These are phyloP conservation scores for Digitaria exilis DNA, from an alignment of 202 grass and related monocot genomes.

Conservation along the genomic window DNA sequence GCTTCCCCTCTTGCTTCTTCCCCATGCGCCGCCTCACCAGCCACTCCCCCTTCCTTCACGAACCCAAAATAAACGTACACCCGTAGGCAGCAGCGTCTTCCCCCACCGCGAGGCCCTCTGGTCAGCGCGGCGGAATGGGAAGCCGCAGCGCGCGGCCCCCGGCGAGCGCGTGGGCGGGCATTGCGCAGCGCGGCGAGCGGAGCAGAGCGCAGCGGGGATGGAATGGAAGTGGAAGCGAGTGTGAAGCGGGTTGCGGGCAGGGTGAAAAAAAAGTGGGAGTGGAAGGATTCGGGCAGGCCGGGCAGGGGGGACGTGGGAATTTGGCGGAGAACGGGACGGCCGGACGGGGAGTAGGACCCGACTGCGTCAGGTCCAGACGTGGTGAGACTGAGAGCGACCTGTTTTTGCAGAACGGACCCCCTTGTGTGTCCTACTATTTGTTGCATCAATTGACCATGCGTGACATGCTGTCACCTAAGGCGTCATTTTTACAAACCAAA, in stretches of 20 bases:
- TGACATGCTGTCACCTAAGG: no score
- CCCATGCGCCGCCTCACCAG: constrained; percentile 40
- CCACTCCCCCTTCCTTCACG: background rate
- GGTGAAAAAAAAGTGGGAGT: constrained; percentile 52
- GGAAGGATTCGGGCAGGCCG: constrained; percentile 50
- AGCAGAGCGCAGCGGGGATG: constrained; percentile 22
- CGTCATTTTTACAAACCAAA: no score
- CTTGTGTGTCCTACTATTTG: no score
- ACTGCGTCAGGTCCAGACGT: background rate
- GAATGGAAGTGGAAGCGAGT: background rate
- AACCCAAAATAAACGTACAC: background rate
- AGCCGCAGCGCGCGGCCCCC: constrained; percentile 46
- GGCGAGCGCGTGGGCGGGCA: constrained; percentile 39
- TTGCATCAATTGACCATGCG: no score
- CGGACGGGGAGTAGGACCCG: background rate
- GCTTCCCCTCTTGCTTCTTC: constrained; percentile 50
- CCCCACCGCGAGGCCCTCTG: background rate
- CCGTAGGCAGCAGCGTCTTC: background rate
- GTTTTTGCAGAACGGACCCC: no score
- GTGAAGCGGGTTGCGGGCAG: constrained; percentile 33
- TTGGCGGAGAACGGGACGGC: constrained; percentile 46
- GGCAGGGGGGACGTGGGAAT: constrained; percentile 66
- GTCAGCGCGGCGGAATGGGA: constrained; percentile 40
- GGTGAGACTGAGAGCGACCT: no score
- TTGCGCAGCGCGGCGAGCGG: constrained; percentile 31